phyloP scores from a whole-genome alignment of 208 protist genomes.

The Leishmania guyanensis region DNA sequence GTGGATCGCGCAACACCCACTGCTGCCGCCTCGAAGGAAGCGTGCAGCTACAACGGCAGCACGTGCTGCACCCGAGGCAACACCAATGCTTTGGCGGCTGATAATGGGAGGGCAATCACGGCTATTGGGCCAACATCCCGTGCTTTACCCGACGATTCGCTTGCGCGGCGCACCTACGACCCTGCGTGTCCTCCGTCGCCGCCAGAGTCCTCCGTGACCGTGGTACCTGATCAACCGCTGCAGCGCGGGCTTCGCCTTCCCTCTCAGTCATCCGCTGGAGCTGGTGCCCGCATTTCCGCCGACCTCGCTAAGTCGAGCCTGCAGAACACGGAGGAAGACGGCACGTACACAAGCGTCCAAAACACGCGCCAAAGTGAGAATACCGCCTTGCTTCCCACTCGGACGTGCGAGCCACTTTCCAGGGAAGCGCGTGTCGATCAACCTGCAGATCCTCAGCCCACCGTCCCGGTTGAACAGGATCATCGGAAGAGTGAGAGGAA shows the following conservation, averaged over 20 bases:
- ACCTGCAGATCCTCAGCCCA: background rate
- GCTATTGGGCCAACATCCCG: background rate
- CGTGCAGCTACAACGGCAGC: background rate
- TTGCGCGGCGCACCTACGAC: background rate
- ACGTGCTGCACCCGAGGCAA: background rate
- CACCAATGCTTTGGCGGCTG: background rate
- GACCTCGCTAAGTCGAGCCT: background rate
- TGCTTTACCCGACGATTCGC: background rate
- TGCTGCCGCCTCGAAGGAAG: background rate
- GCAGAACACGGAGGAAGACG: background rate
- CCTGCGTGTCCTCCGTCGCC: background rate
- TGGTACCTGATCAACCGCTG: too few species aligned
- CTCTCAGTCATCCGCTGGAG: background rate
- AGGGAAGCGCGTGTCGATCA: background rate
- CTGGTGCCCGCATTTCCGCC: background rate
- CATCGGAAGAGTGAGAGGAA: background rate
- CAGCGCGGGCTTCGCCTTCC: background rate
- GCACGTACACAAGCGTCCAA: background rate
- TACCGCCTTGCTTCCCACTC: background rate
- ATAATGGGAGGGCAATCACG: background rate
- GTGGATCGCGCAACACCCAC: background rate
- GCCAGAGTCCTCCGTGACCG: background rate
- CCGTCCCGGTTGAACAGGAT: background rate
- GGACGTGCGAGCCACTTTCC: background rate
- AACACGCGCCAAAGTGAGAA: background rate